These are phyloP conservation scores for Phlyctochytrium arcticum DNA, from an alignment of 192 early-diverging fungal genomes.

Conservation along the genomic window DNA sequence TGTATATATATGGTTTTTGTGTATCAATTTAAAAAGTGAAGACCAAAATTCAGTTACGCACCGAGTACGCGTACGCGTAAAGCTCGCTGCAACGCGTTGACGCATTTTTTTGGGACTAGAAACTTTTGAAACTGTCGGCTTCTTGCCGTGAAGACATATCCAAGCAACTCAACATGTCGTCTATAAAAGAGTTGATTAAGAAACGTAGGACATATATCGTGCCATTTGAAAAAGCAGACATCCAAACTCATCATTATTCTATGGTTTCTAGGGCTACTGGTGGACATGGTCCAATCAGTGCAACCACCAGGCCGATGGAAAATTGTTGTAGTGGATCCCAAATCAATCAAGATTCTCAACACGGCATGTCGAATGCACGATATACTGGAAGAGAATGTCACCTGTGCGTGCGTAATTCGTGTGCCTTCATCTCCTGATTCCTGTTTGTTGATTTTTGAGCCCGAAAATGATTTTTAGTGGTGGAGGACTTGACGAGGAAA, in stretches of 20 bases:
- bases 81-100: too few species aligned
- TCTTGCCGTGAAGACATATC: too few species aligned
- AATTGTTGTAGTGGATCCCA: slow-evolving; percentile 75
- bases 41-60: too few species aligned
- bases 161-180: slow-evolving; percentile 20
- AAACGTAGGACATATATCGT: slow-evolving; percentile 11
- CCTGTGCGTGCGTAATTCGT: slow-evolving; percentile 49
- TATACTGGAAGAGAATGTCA: slow-evolving; percentile 73
- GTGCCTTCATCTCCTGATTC: too few species aligned
- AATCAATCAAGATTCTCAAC: slow-evolving; percentile 66
- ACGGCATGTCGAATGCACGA: slow-evolving; percentile 76
- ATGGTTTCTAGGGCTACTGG: slow-evolving; percentile 30
- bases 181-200: slow-evolving; percentile 23
- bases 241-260: neutral
- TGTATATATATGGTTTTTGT: too few species aligned
- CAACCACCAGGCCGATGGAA: slow-evolving; percentile 76
- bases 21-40: too few species aligned
- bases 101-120: too few species aligned
- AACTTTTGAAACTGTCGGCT: too few species aligned
- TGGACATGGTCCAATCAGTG: slow-evolving; percentile 74
- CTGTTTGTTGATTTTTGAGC: too few species aligned
- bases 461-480: too few species aligned
- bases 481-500: slow-evolving; percentile 52
- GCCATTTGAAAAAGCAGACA: neutral
- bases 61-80: too few species aligned